Conservation (phyloP, 148 eudicot genomes). For the Linanthus parryae region DNA sequence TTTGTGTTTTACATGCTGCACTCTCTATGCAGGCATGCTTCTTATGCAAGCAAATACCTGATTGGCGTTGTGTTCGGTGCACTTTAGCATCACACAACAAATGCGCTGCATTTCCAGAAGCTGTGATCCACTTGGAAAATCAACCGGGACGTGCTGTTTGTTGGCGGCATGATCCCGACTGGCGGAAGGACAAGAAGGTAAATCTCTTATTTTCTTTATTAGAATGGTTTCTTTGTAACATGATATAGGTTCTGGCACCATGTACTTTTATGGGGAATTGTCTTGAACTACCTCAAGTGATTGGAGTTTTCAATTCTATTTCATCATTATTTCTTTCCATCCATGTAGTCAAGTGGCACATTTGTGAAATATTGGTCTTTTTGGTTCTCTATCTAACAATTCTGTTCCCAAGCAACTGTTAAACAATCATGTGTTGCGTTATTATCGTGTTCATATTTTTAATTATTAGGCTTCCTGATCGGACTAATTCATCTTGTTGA, state of each 20-base stretch:
- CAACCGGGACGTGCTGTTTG: conserved; percentile 68
- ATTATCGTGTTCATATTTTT: conserved; percentile 24
- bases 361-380: too few relatives aligned
- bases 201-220: conserved; percentile 50
- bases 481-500: conserved; percentile 62
- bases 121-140: conserved; percentile 39
- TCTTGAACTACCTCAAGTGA: too few relatives aligned
- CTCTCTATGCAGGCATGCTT: conserved; percentile 62
- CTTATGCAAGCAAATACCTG: conserved; percentile 60
- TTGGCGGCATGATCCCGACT: conserved; percentile 80
- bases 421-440: too few relatives aligned
- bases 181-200: conserved; percentile 79
- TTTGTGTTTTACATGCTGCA: too few relatives aligned
- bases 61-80: conserved; percentile 77
- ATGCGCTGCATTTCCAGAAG: conserved; percentile 82
- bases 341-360: too few relatives aligned
- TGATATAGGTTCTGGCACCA: too few relatives aligned
- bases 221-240: conserved; percentile 8
- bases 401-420: too few relatives aligned
- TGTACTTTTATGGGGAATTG: neutral
- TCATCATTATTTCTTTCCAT: too few relatives aligned
- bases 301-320: too few relatives aligned
- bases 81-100: conserved; percentile 68
- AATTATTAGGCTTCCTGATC: conserved; percentile 66
- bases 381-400: too few relatives aligned